Evolutionary conservation across 129 eudicot genomes (phyloP), one percentile per base, ranked within the genome.

Genomic region (Calendula officinalis): DNA sequence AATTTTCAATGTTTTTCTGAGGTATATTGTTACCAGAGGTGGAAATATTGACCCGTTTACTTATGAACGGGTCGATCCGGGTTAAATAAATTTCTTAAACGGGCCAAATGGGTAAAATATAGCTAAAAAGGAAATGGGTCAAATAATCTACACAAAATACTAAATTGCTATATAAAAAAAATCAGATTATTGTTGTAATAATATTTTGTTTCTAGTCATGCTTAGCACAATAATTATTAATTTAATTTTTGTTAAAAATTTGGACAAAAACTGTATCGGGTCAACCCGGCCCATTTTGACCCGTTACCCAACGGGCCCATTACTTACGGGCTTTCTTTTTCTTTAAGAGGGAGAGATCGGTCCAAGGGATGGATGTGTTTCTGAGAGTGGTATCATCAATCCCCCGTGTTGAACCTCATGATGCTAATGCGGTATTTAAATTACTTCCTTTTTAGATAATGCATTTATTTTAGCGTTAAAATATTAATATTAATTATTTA

Each of bases 381-480:
- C 82, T 94, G 60, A 78, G 68, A 76, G 97, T 89, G 79, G 75
- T 86, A 54, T 86, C 97, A 14, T 86, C 97, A 40, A 86, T 89
- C 64, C 99, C 99, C 22, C 70, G 83, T 56, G 69, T 89, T 56
- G 90, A 89, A 52, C 67, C 78, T 63, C 97, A 94, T 76, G 99
- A 89, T 61, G 99, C 97, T 35, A 86, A 85, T 66, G 78, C 86
- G 92, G 99, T 94, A 85, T 50, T 33, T 47, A 17, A 32, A 42
- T 58, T 16, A 57, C 53, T 55, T 39, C 34, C 39, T n/a, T 53
- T 12, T n/a, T 8, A 36, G 22, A 50, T 53, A 27, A 33, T 60
- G 30, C 45, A 67, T 60, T 56, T 56, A 15, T 22, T 48, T 64
- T 60, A 44, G 4, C 42, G 16, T 32, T 1, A 11, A 30, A 65